phyloP scores from a whole-genome alignment of 2,329 filamentous ascomycete species.

The Trichoderma pleuroti region DNA sequence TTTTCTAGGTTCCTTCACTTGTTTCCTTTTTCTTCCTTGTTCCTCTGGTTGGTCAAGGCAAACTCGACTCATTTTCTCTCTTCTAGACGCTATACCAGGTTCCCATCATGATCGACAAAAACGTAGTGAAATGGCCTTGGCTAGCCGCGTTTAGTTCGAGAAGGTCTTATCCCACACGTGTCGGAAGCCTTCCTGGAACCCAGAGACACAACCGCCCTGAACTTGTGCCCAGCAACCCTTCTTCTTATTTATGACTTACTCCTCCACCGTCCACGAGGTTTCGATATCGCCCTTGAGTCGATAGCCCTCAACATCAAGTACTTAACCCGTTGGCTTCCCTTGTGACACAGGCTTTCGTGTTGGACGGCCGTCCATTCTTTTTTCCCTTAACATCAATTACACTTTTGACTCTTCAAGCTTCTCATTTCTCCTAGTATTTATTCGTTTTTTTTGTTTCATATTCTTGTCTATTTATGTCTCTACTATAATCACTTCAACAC shows the following conservation, averaged over 20 bases:
- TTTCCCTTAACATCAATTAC: neutral
- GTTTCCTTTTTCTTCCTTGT: neutral
- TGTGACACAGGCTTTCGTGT: slow-evolving; percentile 6
- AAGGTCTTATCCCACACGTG: slow-evolving; percentile 12
- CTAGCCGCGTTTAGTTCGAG: slow-evolving; percentile 1
- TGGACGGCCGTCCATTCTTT: slow-evolving; percentile 12
- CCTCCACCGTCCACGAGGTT: slow-evolving; percentile 17
- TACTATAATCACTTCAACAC: neutral
- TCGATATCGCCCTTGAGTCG: slow-evolving; percentile 6
- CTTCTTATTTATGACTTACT: slow-evolving; percentile 15
- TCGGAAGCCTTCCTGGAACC: slow-evolving; percentile 4
- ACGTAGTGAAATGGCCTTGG: neutral
- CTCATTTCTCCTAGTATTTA: neutral
- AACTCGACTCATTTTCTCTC: neutral
- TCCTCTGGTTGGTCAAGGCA: neutral
- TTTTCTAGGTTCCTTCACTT: neutral
- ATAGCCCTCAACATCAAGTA: slow-evolving; percentile 8
- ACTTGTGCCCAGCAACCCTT: neutral
- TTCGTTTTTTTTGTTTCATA: neutral
- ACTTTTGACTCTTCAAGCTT: neutral
- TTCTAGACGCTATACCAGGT: neutral
- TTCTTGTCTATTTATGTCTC: neutral
- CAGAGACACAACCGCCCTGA: neutral
- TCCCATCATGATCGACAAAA: slow-evolving; percentile 16
- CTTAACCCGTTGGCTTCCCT: slow-evolving; percentile 7